A percentile compares a stretch with the other conserved stretches of the same genome.
Conservation (phyloP, 2,329 filamentous ascomycete genomes). For the Xylariaceae sp. region DNA sequence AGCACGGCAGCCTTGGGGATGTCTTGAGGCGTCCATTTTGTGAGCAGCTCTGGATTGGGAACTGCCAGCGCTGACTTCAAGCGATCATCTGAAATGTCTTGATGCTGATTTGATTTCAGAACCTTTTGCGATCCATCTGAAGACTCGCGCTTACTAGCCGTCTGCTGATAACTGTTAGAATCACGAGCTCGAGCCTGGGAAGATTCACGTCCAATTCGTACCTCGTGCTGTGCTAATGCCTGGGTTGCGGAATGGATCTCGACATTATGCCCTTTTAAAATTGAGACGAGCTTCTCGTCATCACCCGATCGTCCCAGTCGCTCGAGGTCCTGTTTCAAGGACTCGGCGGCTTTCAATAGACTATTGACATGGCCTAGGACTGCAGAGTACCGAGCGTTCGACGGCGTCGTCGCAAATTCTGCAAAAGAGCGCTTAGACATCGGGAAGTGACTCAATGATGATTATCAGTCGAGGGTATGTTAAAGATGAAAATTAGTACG, state of each 20-base stretch:
- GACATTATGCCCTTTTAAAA: conserved; percentile 24
- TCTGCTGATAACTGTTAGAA: conserved; percentile 11
- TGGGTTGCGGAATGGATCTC: conserved; percentile 23
- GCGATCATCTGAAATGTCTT: background rate
- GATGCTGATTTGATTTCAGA: conserved; percentile 21
- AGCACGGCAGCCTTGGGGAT: conserved; percentile 38
- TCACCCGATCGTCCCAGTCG: conserved; percentile 18
- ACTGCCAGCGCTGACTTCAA: conserved; percentile 14
- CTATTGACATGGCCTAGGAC: conserved; percentile 36
- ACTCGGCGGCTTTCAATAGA: conserved; percentile 36
- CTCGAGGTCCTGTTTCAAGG: conserved; percentile 32
- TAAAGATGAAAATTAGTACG: no score
- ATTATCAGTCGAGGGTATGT: no score
- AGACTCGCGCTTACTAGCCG: conserved; percentile 5
- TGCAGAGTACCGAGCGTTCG: conserved; percentile 7
- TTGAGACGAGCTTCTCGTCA: conserved; percentile 16
- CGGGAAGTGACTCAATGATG: background rate
- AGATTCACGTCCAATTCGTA: conserved; percentile 4
- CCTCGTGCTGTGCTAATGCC: conserved; percentile 23
- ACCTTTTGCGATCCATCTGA: conserved; percentile 22
- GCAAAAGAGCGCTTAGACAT: conserved; percentile 39
- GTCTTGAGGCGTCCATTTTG: conserved; percentile 47
- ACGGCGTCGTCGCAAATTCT: conserved; percentile 22
- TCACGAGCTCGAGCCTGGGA: background rate
- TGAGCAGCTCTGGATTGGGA: conserved; percentile 31